Evolutionary conservation across 73 alveolate species (phyloP), one percentile per base, ranked within the genome.

Genomic region (Durusdinium trenchii): DNA sequence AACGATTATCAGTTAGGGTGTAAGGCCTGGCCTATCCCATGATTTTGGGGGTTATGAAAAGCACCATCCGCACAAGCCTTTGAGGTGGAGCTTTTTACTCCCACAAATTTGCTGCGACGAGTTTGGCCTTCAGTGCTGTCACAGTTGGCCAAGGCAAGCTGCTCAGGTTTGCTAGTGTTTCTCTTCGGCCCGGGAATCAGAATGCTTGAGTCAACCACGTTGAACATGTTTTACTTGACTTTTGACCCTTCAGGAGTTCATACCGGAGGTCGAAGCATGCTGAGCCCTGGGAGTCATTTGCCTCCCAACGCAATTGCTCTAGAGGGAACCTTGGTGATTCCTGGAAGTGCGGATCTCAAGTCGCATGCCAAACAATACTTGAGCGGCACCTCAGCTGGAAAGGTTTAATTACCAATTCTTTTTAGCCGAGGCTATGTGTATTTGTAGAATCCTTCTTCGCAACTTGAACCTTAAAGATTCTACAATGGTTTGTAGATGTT

Each of bases 121-220:
- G 50, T 38, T 87, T 87, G 85, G 95, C 76, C 36, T 87, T 36
- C 85, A 87, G 76, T 46, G 48, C 95, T n/a, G 95, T 87, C 36
- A 87, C 40, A 67, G 85, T 62, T 42, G 95, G 95, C 85, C 60
- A 45, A 36, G 83, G 95, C 95, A 23, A 64, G 40, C 2, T 46
- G 47, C 23, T 6, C 52, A 71, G 28, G 30, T n/a, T 36, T 35
- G 50, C 57, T 1, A 38, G 14, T 14, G 85, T 38, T 42, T 12
- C 57, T 40, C 28, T 36, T 42, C 54, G 54, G 4, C 36, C 57
- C 86, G 42, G 35, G 57, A 16, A 18, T 23, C 42, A 10, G 35
- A 38, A 75, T n/a, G 57, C 14, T 23, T 35, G 12, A 52, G 36
- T 14, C 50, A 40, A 20, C 52, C 16, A 51, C 14, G 52, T 35